Percentiles rank a stretch among this genome's conserved stretches.
phyloP scores from a whole-genome alignment of 495 filamentous ascomycete species.

The Sabuloglossum arenarium region DNA sequence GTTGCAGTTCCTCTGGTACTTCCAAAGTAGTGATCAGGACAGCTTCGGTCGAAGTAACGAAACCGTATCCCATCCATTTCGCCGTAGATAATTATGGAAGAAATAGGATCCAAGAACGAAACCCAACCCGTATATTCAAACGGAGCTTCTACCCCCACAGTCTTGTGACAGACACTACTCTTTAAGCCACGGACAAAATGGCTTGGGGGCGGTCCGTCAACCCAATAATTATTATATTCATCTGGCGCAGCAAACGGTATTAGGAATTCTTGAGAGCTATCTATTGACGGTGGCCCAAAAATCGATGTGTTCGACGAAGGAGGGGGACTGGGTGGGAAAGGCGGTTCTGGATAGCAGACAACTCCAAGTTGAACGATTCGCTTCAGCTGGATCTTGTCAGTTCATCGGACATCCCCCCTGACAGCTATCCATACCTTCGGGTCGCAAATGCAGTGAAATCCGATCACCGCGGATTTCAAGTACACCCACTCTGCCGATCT shows the following conservation, averaged over 20 bases:
- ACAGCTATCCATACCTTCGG: not conserved
- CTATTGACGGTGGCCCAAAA: not conserved
- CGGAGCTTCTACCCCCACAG: not conserved
- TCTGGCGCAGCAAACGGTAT: not conserved
- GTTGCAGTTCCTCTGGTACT: not conserved
- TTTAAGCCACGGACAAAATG: not conserved
- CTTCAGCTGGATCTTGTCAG: not conserved
- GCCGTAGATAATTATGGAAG: not conserved
- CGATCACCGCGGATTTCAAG: conserved; percentile 2
- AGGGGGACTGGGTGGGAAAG: not conserved
- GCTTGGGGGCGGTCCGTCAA: conserved; percentile 1
- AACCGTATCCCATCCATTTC: conserved; percentile 3
- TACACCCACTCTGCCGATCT: not conserved
- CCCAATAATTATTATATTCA: not conserved
- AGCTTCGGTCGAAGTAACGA: not conserved
- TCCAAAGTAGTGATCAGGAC: conserved; percentile 4
- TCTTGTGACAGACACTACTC: not conserved
- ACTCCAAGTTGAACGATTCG: conserved; percentile 4
- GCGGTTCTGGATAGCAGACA: not conserved
- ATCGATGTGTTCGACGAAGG: not conserved
- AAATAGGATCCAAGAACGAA: conserved; percentile 1
- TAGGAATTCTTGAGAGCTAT: not conserved
- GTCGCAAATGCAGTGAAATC: conserved; percentile 3
- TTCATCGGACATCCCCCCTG: not conserved
- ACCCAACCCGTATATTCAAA: conserved; percentile 1